Evolutionary conservation across 441 rosid species (phyloP).

Genomic region (Erodium moschatum): DNA sequence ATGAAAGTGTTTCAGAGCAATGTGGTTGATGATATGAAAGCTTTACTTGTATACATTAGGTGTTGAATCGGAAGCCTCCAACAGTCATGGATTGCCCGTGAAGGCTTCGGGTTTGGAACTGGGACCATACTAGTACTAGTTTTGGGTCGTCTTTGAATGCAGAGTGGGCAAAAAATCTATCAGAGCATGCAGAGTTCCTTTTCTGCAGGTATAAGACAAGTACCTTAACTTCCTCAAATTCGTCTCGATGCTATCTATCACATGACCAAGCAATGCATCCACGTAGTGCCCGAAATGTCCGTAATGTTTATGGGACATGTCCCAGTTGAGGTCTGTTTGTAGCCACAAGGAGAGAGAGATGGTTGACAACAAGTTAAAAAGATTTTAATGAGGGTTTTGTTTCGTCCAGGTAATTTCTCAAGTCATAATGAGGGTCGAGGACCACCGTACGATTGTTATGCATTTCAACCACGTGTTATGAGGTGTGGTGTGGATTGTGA

Average conservation of each 20-base stretch:
- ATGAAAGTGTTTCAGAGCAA: background rate
- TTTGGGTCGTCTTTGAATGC: background rate
- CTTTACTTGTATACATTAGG: too few species aligned
- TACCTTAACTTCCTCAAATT: background rate
- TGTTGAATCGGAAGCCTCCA: too few species aligned
- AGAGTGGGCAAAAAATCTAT: background rate
- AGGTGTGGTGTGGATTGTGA: background rate
- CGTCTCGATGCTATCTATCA: too few species aligned
- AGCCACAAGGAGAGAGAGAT: background rate
- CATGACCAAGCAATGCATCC: slow-evolving; percentile 23
- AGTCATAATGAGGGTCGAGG: background rate
- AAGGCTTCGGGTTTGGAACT: background rate
- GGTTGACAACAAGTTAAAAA: background rate
- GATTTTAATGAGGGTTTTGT: background rate
- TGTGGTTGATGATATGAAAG: background rate
- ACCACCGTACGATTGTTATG: background rate
- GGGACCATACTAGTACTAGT: too few species aligned
- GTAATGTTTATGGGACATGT: background rate
- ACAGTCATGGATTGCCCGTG: background rate
- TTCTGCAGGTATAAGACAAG: background rate
- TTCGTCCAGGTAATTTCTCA: too few species aligned
- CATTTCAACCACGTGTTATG: background rate
- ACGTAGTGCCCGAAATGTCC: slow-evolving; percentile 25
- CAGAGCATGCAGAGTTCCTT: too few species aligned
- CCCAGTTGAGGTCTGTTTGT: background rate